Evolutionary conservation across 805 yeast genomes (phyloP), one percentile per base, ranked within the genome.

Genomic region (Wickerhamomyces chambardii): DNA sequence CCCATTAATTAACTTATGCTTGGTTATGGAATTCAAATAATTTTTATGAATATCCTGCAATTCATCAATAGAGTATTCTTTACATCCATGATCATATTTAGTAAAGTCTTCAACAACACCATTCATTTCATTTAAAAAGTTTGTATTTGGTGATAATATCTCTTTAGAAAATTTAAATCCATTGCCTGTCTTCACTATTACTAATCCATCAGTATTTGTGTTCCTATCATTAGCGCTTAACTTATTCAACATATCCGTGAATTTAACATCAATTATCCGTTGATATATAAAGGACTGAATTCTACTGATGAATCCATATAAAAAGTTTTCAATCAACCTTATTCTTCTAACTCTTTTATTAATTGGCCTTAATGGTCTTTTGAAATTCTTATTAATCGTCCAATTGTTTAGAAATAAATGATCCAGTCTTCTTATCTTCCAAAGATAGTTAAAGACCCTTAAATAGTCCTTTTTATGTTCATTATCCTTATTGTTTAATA

Each of bases 391-490:
- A 3, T 58, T 54, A 16, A 56, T 49, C 21, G 52, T 50, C 84
- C 82, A 76, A 18, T 65, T 61, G 5, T 46, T 44, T 35, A 67
- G 66, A 38, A 83, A 61, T 36, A 75, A 59, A 46, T 61, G 67
- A 15, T 71, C 68, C 14, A 79, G 68, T 42, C 84, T 78, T 40
- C 78, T 74, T 17, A 90, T 59, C 44, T 81, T 73, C 86, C 96
- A 84, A 29, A 92, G 55, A 48, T 86, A 84, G 46, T 87, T 85
- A 64, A 90, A 92, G 43, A 89, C 72, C 45, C 83, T 71, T 34
- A 86, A 62, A 53, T 90, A 90, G 35, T 75, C 84, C 37, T 65
- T 65, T 32, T 67, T 66, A 15, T 66, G 59, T 18, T 64, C 59
- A 16, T 58, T 64, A 40, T 47, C 58, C 31, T 53, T 64, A 37